Conservation (phyloP, 192 early-diverging fungal genomes). For the Chytriomyces sp. region DNA sequence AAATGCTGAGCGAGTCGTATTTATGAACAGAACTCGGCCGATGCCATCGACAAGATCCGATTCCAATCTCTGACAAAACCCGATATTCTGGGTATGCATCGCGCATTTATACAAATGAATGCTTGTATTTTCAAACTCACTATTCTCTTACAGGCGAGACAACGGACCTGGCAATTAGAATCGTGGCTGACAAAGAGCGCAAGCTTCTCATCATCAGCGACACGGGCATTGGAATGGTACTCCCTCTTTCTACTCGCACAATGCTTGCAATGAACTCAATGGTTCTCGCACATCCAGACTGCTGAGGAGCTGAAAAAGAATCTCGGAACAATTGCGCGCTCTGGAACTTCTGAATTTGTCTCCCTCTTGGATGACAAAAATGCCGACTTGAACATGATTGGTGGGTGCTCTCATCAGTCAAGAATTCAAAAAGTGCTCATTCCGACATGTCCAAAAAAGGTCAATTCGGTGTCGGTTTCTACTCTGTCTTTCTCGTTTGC, state of each 20-base stretch:
- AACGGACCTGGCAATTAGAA: slow-evolving; percentile 80
- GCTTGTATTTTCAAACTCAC: background rate
- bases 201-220: slow-evolving; percentile 86
- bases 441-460: slow-evolving; percentile 61
- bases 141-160: slow-evolving; percentile 39
- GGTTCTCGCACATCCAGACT: slow-evolving; percentile 42
- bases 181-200: slow-evolving; percentile 73
- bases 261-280: background rate
- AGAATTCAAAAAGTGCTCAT: slow-evolving; percentile 1
- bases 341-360: slow-evolving; percentile 90
- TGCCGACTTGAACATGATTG: slow-evolving; percentile 29
- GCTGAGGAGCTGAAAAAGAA: slow-evolving; percentile 84
- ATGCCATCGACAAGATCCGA: slow-evolving; percentile 94
- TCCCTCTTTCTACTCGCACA: background rate
- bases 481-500: slow-evolving; percentile 95
- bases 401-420: slow-evolving; percentile 1
- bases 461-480: slow-evolving; percentile 99
- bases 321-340: slow-evolving; percentile 97
- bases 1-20: background rate
- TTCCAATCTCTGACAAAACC: slow-evolving; percentile 79
- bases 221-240: slow-evolving; percentile 91
- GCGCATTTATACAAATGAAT: background rate
- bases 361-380: slow-evolving; percentile 79
- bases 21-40: slow-evolving; percentile 76
- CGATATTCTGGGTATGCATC: slow-evolving; percentile 50